Evolutionary conservation across 2,329 filamentous ascomycete species (phyloP).

Genomic region (Stagonosporopsis tanaceti): DNA sequence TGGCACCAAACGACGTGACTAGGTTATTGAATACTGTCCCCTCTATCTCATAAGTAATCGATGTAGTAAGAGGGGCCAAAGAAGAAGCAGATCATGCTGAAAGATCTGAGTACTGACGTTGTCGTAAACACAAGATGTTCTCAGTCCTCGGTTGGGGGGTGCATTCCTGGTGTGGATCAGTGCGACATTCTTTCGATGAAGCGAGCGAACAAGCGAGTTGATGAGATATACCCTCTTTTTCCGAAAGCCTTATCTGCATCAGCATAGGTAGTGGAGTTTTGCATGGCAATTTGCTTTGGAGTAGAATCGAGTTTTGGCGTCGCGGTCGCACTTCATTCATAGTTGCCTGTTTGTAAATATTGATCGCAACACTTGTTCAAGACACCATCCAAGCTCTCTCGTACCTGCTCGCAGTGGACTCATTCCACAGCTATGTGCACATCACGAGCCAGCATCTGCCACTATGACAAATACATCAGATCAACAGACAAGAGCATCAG

Average conservation of each 20-base stretch:
- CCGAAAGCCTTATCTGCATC: conserved; percentile 18
- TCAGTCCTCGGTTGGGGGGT: neutral
- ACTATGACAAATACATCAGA: neutral
- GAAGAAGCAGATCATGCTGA: neutral
- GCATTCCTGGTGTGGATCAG: conserved; percentile 12
- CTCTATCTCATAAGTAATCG: conserved; percentile 23
- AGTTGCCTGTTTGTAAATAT: conserved; percentile 8
- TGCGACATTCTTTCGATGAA: conserved; percentile 1
- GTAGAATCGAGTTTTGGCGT: conserved; percentile 1
- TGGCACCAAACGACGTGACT: conserved; percentile 57
- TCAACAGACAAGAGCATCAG: neutral
- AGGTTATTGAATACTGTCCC: conserved; percentile 48
- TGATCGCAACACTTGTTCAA: neutral
- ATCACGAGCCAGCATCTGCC: neutral
- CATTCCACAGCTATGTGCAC: too few species aligned
- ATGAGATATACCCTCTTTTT: conserved; percentile 23
- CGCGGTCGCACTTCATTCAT: neutral
- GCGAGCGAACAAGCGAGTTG: conserved; percentile 15
- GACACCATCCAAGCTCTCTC: neutral
- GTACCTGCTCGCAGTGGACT: neutral
- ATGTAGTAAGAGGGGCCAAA: neutral
- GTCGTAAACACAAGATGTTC: neutral
- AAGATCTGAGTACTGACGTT: neutral
- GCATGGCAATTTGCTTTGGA: conserved; percentile 6
- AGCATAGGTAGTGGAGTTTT: conserved; percentile 24